A percentile compares a stretch with the other conserved stretches of the same genome.
Evolutionary conservation across 2,329 filamentous ascomycete genomes (phyloP).

Genomic region (Fusarium sp.): DNA sequence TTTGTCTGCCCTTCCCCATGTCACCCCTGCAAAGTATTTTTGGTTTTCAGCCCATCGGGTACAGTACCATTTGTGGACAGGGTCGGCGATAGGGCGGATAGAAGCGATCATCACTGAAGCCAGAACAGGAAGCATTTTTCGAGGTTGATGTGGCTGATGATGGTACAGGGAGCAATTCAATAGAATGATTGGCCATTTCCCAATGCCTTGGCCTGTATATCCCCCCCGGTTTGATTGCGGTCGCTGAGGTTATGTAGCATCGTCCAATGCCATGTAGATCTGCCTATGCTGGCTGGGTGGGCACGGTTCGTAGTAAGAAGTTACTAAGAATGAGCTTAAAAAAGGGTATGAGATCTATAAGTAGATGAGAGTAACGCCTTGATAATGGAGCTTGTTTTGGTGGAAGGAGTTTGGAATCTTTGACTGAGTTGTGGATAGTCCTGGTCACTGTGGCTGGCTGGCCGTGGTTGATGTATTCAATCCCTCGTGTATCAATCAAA

Average conservation of each 20-base stretch:
- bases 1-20: not conserved
- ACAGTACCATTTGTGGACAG: not conserved
- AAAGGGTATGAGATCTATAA: not conserved
- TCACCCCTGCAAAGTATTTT: not conserved
- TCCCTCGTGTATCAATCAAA: not conserved
- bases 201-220: not conserved
- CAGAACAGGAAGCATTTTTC: slow-evolving; percentile 8
- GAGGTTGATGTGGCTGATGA: not conserved
- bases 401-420: not conserved
- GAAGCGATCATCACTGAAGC: not conserved
- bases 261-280: not conserved
- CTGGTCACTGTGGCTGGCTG: not conserved
- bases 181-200: not conserved
- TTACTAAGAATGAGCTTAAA: slow-evolving; percentile 2
- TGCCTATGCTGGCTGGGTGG: not conserved
- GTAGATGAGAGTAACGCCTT: not conserved
- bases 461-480: not conserved
- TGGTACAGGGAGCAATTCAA: not conserved
- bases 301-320: not conserved
- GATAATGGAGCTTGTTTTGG: not conserved
- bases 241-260: not conserved
- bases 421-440: not conserved
- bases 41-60: not conserved
- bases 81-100: not conserved
- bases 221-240: not conserved